These are phyloP conservation scores for Solanum medicagineum DNA, from an alignment of 257 asterid genomes.

Conservation along the genomic window DNA sequence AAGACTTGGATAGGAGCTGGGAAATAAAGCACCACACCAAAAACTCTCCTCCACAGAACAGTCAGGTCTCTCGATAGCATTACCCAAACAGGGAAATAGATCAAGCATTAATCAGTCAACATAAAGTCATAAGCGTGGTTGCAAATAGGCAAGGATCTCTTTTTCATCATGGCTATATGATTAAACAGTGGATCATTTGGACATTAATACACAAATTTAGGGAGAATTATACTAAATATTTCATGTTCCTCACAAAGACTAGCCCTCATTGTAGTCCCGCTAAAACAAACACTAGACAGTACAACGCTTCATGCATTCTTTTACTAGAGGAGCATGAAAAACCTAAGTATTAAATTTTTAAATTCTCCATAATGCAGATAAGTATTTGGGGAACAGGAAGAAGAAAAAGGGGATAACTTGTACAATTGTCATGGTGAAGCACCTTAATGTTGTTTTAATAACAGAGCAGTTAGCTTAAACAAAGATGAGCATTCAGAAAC, in stretches of 20 bases:
- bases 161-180: background rate
- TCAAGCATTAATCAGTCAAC: background rate
- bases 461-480: background rate
- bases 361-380: background rate
- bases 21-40: background rate
- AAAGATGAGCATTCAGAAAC: background rate
- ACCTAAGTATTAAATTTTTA: background rate
- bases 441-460: background rate
- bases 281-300: background rate
- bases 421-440: background rate
- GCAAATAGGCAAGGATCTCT: background rate
- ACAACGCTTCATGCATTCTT: background rate
- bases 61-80: background rate
- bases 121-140: background rate
- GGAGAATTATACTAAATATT: background rate
- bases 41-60: background rate
- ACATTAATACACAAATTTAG: background rate
- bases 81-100: background rate
- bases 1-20: background rate
- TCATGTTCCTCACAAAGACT: background rate
- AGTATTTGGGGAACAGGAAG: background rate
- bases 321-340: background rate
- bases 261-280: background rate
- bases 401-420: background rate
- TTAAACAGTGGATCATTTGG: background rate